phyloP scores from a whole-genome alignment of 106 monocot species.

The Narthecium ossifragum region DNA sequence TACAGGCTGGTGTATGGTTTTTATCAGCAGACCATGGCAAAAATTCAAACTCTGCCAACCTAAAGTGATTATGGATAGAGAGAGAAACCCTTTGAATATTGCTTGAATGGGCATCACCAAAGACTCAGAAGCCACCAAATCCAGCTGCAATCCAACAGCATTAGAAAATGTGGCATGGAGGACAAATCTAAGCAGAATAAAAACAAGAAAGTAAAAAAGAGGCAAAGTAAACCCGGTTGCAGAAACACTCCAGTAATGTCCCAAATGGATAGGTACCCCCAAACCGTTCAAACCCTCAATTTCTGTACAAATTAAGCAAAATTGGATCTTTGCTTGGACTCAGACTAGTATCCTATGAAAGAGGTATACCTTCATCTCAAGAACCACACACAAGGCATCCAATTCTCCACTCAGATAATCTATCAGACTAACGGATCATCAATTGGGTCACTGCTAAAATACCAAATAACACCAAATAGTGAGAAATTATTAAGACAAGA shows the following conservation, averaged over 20 bases:
- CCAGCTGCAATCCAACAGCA: neutral
- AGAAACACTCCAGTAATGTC: no score
- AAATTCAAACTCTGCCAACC: no score
- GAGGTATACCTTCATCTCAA: neutral
- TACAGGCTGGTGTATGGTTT: neutral
- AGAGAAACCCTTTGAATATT: slow-evolving; percentile 17
- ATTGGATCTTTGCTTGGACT: no score
- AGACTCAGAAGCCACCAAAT: slow-evolving; percentile 1
- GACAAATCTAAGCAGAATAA: neutral
- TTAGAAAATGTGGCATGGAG: neutral
- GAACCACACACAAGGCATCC: neutral
- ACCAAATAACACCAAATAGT: neutral
- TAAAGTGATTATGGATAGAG: no score
- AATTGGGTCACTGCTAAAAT: neutral
- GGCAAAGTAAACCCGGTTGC: no score
- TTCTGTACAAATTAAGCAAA: no score
- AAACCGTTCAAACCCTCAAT: no score
- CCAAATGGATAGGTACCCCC: no score
- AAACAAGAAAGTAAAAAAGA: no score
- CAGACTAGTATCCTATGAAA: no score
- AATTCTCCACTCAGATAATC: no score
- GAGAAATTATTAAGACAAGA: neutral
- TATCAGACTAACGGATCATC: neutral
- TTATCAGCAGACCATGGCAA: no score
- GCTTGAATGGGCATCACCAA: slow-evolving; percentile 4